These are phyloP conservation scores for Bondarzewia mesenterica DNA, from an alignment of 1,284 basidiomycete genomes.

Conservation along the genomic window DNA sequence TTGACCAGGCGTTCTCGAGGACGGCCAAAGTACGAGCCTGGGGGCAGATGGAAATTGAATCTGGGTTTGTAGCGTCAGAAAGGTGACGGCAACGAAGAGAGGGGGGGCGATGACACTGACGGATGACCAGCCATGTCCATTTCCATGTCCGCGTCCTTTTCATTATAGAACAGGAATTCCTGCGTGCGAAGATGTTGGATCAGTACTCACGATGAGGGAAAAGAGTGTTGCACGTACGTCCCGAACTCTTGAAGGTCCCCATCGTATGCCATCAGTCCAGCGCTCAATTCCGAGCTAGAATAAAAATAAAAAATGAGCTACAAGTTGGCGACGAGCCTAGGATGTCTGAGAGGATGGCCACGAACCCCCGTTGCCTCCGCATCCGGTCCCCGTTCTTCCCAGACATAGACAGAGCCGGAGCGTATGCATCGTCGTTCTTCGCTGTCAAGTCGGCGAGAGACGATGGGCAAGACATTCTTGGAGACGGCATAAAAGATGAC, in stretches of 20 bases:
- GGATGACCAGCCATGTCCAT: slow-evolving; percentile 13
- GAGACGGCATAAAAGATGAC: slow-evolving; percentile 35
- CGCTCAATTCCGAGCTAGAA: slow-evolving; percentile 58
- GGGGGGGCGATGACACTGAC: slow-evolving; percentile 7
- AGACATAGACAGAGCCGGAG: slow-evolving; percentile 36
- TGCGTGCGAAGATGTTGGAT: slow-evolving; percentile 5
- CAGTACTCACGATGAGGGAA: neutral
- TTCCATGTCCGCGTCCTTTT: slow-evolving; percentile 25
- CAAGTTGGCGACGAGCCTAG: slow-evolving; percentile 6
- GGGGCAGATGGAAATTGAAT: slow-evolving; percentile 9
- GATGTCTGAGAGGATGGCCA: no score
- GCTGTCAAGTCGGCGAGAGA: slow-evolving; percentile 31
- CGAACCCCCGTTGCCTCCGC: slow-evolving; percentile 30
- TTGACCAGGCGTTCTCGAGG: slow-evolving; percentile 55
- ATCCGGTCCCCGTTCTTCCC: slow-evolving; percentile 34
- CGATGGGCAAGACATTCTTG: slow-evolving; percentile 28
- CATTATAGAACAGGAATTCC: slow-evolving; percentile 34
- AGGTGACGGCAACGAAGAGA: neutral
- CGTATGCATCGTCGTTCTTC: slow-evolving; percentile 35
- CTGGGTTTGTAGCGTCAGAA: neutral
- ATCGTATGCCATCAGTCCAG: slow-evolving; percentile 47
- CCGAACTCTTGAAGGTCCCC: slow-evolving; percentile 65
- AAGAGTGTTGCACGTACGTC: slow-evolving; percentile 31
- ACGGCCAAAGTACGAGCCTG: slow-evolving; percentile 14
- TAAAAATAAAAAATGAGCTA: slow-evolving; percentile 1